Evolutionary conservation across 2,329 filamentous ascomycete species (phyloP).

Genomic region (Stachybotrys chartarum): DNA sequence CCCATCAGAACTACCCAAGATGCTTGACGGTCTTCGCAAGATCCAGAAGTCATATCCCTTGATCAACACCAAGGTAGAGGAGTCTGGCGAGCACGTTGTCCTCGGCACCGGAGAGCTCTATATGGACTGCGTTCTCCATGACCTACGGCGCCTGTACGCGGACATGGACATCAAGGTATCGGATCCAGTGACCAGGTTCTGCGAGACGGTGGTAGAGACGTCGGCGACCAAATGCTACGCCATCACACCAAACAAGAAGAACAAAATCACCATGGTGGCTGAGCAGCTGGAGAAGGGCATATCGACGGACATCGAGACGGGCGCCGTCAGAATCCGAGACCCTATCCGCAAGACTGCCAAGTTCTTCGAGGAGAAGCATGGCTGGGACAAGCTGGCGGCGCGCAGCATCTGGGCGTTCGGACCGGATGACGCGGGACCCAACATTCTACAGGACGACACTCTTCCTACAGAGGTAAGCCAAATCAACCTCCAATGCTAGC

Average conservation of each 20-base stretch:
- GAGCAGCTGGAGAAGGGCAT: conserved; percentile 94
- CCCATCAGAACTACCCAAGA: conserved; percentile 94
- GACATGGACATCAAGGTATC: conserved; percentile 99
- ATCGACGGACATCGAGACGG: conserved; percentile 86
- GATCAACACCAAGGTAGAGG: conserved; percentile 93
- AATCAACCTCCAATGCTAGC: background rate
- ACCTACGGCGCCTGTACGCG: conserved; percentile 85
- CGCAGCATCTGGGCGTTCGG: conserved; percentile 98
- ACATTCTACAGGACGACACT: conserved; percentile 95
- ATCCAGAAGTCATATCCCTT: conserved; percentile 98
- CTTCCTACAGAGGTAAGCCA: conserved; percentile 69
- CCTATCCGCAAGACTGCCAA: conserved; percentile 89
- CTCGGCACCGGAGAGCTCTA: conserved; percentile 97
- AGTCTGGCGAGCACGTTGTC: conserved; percentile 93
- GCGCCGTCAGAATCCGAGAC: conserved; percentile 85
- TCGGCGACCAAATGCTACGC: conserved; percentile 98
- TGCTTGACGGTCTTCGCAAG: conserved; percentile 93
- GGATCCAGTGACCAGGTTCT: conserved; percentile 94
- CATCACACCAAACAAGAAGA: conserved; percentile 97
- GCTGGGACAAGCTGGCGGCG: conserved; percentile 90
- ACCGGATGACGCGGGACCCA: conserved; percentile 88
- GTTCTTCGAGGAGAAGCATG: conserved; percentile 95
- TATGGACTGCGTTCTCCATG: conserved; percentile 98
- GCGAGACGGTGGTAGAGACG: conserved; percentile 94
- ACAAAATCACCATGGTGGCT: conserved; percentile 97